These are phyloP conservation scores for Flaveria robusta DNA, from an alignment of 129 eudicot species.

Conservation along the genomic window DNA sequence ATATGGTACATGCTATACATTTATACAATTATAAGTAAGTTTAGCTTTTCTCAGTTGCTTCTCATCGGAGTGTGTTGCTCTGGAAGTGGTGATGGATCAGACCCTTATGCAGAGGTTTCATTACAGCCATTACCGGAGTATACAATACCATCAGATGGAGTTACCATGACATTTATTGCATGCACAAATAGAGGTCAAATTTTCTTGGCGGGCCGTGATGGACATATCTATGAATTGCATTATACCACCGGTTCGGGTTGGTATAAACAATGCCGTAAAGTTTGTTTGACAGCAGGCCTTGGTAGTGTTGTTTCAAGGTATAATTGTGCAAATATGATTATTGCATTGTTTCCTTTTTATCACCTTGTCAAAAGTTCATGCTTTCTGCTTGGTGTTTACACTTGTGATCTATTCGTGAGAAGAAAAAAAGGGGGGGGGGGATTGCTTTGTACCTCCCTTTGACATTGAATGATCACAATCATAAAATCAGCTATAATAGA, in stretches of 20 bases:
- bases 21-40: background rate
- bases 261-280: conserved; percentile 93
- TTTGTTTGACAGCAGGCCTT: conserved; percentile 88
- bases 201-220: conserved; percentile 94
- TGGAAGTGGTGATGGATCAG: conserved; percentile 83
- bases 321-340: conserved; percentile 30
- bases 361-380: background rate
- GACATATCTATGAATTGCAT: conserved; percentile 87
- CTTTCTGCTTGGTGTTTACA: conserved; percentile 14
- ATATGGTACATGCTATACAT: conserved; percentile 3
- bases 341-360: background rate
- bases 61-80: conserved; percentile 97
- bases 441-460: background rate
- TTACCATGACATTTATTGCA: conserved; percentile 89
- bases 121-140: conserved; percentile 90
- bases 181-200: conserved; percentile 86
- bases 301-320: conserved; percentile 92
- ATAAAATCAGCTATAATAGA: background rate
- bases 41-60: conserved; percentile 58
- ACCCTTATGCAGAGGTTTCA: conserved; percentile 91
- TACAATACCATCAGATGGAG: conserved; percentile 92
- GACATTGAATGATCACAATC: background rate
- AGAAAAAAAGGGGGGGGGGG: too few relatives aligned
- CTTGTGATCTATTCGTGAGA: background rate
- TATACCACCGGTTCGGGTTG: conserved; percentile 88